Conservation (phyloP, 2,329 filamentous ascomycete genomes). For the Botrytis tulipae region DNA sequence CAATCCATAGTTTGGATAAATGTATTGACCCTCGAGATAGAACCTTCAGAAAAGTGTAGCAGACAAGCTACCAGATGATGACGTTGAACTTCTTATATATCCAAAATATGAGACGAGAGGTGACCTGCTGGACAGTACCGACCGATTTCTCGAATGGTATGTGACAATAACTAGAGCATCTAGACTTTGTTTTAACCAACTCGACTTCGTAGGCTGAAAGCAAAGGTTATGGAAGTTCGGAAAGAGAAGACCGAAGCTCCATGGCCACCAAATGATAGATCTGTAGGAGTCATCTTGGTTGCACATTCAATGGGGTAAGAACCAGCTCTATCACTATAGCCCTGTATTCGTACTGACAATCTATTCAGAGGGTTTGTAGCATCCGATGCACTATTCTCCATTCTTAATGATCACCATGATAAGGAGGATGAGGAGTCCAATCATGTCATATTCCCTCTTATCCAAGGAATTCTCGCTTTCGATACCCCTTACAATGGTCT, state of each 20-base stretch:
- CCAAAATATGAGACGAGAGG: constrained; percentile 72
- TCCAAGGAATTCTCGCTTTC: constrained; percentile 77
- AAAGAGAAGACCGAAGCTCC: constrained; percentile 10
- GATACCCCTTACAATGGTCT: constrained; percentile 80
- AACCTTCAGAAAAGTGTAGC: constrained; percentile 59
- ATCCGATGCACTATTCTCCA: constrained; percentile 71
- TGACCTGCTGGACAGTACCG: constrained; percentile 56
- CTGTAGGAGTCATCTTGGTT: constrained; percentile 73
- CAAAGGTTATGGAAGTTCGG: constrained; percentile 18
- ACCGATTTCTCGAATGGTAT: constrained; percentile 54
- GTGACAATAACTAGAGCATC: neutral
- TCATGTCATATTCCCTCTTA: constrained; percentile 61
- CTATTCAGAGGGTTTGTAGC: constrained; percentile 71
- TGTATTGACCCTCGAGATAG: constrained; percentile 27
- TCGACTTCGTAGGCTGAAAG: constrained; percentile 1
- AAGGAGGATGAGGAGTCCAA: constrained; percentile 21
- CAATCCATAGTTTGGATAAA: too few species aligned
- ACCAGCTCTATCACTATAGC: too few species aligned
- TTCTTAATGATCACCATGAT: constrained; percentile 29
- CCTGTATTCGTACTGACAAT: constrained; percentile 18
- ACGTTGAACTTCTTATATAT: constrained; percentile 62
- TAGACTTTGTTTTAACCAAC: neutral
- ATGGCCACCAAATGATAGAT: constrained; percentile 42
- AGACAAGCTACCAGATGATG: constrained; percentile 58
- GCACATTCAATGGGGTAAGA: constrained; percentile 76